Conservation (phyloP, 768 basidiomycete species). For the Filobasidium floriforme region DNA sequence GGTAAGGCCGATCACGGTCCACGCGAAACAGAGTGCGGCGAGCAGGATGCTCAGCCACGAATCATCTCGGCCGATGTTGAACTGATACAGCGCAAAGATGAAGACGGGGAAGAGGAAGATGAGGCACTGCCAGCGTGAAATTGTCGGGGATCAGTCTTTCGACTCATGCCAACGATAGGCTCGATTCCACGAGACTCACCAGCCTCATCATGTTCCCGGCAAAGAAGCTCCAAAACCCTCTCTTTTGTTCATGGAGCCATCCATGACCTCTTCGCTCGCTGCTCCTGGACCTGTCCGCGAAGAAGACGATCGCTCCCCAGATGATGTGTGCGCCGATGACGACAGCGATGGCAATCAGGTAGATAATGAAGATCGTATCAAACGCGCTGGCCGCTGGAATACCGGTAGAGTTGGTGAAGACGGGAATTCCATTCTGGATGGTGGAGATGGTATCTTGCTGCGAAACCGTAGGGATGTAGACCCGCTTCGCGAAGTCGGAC, state of each 20-base stretch:
- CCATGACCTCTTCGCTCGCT: conserved; percentile 28
- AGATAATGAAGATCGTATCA: conserved; percentile 73
- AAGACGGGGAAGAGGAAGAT: conserved; percentile 61
- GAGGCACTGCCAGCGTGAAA: conserved; percentile 51
- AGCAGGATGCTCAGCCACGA: conserved; percentile 78
- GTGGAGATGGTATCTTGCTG: conserved; percentile 35
- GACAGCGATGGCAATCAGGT: conserved; percentile 62
- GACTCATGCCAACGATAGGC: background rate
- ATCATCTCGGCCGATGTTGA: conserved; percentile 65
- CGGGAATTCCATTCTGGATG: conserved; percentile 69
- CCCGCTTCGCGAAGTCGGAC: conserved; percentile 24
- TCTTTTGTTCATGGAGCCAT: conserved; percentile 32
- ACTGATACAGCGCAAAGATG: conserved; percentile 79
- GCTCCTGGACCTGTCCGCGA: conserved; percentile 40
- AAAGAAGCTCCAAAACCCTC: conserved; percentile 34
- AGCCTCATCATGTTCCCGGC: conserved; percentile 51
- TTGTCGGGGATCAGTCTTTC: background rate
- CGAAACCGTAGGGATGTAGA: conserved; percentile 29
- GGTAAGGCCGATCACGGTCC: conserved; percentile 51
- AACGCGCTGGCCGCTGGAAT: conserved; percentile 82
- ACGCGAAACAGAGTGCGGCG: conserved; percentile 62
- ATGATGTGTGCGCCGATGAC: conserved; percentile 52
- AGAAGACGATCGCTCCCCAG: conserved; percentile 50
- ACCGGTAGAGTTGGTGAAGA: conserved; percentile 66
- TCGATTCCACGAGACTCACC: conserved; percentile 49